Conservation (phyloP, 2,329 filamentous ascomycete genomes). For the Penicillium sclerotiorum region DNA sequence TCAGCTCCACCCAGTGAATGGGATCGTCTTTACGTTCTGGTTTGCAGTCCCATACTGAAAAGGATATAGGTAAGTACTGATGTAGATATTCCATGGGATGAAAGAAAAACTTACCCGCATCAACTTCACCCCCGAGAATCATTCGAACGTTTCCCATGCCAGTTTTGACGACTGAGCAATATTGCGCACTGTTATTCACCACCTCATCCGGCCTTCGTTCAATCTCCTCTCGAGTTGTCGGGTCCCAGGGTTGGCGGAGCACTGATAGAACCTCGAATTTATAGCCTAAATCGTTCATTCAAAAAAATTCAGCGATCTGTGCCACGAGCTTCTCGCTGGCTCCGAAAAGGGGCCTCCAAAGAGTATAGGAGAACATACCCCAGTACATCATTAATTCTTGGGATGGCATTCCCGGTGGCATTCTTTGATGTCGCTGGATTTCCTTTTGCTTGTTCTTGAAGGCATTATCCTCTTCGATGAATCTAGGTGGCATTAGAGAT, state of each 20-base stretch:
- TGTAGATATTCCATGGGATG: neutral
- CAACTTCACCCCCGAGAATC: slow-evolving; percentile 89
- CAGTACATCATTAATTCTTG: slow-evolving; percentile 89
- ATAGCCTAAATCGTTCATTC: no score
- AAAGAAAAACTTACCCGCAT: slow-evolving; percentile 64
- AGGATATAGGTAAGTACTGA: neutral
- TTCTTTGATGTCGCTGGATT: slow-evolving; percentile 56
- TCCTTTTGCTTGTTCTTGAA: slow-evolving; percentile 67
- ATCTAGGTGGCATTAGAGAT: slow-evolving; percentile 54
- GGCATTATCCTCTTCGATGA: slow-evolving; percentile 86
- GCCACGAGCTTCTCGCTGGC: no score
- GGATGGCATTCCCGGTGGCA: slow-evolving; percentile 59
- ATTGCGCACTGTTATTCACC: slow-evolving; percentile 90
- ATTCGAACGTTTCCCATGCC: slow-evolving; percentile 75
- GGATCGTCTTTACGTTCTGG: slow-evolving; percentile 65
- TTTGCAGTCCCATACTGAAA: slow-evolving; percentile 78
- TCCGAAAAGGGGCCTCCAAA: no score
- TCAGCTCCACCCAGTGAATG: slow-evolving; percentile 92
- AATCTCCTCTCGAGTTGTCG: slow-evolving; percentile 73
- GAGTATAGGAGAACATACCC: no score
- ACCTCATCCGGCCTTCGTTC: slow-evolving; percentile 70
- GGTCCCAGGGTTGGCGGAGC: slow-evolving; percentile 72
- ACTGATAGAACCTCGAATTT: slow-evolving; percentile 91
- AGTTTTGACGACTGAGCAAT: slow-evolving; percentile 91
- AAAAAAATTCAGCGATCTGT: no score